Base-by-base conservation (phyloP, 176 grass and related monocot species). In the Hyparrhenia diplandra region DNA sequence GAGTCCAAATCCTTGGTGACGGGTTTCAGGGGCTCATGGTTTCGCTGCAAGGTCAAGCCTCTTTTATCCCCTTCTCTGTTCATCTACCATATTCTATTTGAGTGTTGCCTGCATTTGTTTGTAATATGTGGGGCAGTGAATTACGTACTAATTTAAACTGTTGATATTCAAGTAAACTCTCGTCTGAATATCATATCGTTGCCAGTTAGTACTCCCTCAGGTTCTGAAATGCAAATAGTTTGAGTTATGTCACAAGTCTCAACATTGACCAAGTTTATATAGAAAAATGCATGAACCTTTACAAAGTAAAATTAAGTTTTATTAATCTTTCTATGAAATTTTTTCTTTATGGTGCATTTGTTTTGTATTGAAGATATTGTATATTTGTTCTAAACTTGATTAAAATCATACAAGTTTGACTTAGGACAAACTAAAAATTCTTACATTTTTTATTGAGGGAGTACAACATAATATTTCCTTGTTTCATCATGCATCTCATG, bases 11-110 rank as follows among this genome's bases (percentile, higher is more conserved):
- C 71, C 80, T 84, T 84, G 54, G 5, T 60, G 1, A 5, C 8
- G 5, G 93, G 90, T 36, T 96, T 1, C 75, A 71, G 51, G 20
- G 83, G 90, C 13, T 80, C 90, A 28, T 96, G 93, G 93, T 96
- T 96, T 82, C 85, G 79, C 27, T 96, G 83, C 66, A 95, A 92
- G 93, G 90, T 95, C 27, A 57, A 31, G 12, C 13, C 2, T 36
- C 24, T 46, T 45, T 23, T 10, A 4, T 66, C 17, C 29, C 10
- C 2, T 47, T 23, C 20, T 65, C 7, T 65, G 28, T 40, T 59
- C 21, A 59, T 12, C 8, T 76, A 18, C 17, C 2, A 1, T 5
- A 3, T 4, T 16, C 13, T 29, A 16, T 8, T 45, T 16, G 7
- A 24, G 37, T 14, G 5, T 24, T 31, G 28, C 47, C 32, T 79